Conservation (phyloP, 305 asterid species). For the Solanum hybrid region DNA sequence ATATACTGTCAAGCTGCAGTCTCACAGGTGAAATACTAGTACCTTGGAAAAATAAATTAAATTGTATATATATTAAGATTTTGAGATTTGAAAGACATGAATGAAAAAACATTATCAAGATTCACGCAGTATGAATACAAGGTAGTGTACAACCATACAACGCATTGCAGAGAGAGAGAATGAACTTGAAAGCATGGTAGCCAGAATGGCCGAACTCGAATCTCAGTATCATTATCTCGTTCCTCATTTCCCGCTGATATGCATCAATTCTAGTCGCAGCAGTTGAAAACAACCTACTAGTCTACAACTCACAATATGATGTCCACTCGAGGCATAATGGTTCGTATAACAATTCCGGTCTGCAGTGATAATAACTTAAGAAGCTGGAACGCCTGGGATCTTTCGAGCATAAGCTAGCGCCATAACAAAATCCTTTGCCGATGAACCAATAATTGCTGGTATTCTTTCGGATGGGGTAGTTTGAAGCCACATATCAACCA, state of each 20-base stretch:
- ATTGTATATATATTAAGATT: neutral
- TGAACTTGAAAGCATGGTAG: neutral
- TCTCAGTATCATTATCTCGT: neutral
- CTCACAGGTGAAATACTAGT: neutral
- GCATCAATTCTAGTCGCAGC: neutral
- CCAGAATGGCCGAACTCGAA: neutral
- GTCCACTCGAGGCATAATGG: neutral
- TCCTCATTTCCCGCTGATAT: neutral
- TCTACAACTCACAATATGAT: neutral
- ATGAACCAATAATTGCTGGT: slow-evolving; percentile 59
- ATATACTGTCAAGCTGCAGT: neutral
- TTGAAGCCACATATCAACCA: slow-evolving; percentile 75
- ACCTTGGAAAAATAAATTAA: neutral
- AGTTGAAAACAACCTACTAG: neutral
- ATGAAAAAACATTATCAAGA: neutral
- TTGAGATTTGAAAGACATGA: neutral
- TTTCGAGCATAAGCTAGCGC: slow-evolving; percentile 45
- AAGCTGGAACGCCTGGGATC: neutral
- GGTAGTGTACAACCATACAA: slow-evolving; percentile 1
- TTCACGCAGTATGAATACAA: neutral
- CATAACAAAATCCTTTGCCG: slow-evolving; percentile 93
- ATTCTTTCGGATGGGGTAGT: slow-evolving; percentile 40
- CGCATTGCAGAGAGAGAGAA: neutral
- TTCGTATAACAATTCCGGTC: neutral
- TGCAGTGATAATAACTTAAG: slow-evolving; percentile 1